Percentiles rank a stretch among this genome's conserved stretches.
phyloP scores from a whole-genome alignment of 23 red algal genomes.

The Gracilaria domingensis region DNA sequence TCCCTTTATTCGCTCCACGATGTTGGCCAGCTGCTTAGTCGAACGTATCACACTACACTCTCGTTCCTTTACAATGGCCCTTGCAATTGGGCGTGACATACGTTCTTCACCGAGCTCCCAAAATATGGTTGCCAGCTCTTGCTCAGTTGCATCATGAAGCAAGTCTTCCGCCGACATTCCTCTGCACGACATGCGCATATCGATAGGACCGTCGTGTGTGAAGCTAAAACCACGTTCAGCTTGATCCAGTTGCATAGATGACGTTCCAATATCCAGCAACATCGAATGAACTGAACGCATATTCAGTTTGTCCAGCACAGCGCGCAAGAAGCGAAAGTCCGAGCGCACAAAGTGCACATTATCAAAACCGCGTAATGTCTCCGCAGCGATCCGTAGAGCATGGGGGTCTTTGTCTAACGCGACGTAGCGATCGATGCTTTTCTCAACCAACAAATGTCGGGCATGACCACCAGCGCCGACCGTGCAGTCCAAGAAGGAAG shows the following conservation, averaged over 20 bases:
- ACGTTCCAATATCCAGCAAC: constrained; percentile 88
- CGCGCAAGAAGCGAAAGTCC: constrained; percentile 71
- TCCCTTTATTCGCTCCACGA: constrained; percentile 54
- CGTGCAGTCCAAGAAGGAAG: constrained; percentile 87
- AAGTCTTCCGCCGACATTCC: constrained; percentile 77
- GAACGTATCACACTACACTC: constrained; percentile 6
- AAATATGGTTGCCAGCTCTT: constrained; percentile 73
- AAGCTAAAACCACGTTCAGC: constrained; percentile 81
- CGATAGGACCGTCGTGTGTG: constrained; percentile 86
- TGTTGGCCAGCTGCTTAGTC: constrained; percentile 66
- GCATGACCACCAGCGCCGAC: constrained; percentile 95
- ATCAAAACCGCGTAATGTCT: constrained; percentile 15
- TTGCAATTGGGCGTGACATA: constrained; percentile 61
- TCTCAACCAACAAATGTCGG: constrained; percentile 24
- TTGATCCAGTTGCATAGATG: constrained; percentile 96
- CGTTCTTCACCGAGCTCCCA: constrained; percentile 90
- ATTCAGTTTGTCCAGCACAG: constrained; percentile 14
- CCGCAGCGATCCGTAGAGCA: constrained; percentile 56
- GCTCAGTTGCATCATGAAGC: constrained; percentile 72
- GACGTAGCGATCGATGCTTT: constrained; percentile 69
- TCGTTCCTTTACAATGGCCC: constrained; percentile 58
- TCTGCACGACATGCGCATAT: constrained; percentile 90
- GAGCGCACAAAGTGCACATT: constrained; percentile 72
- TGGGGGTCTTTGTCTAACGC: constrained; percentile 87
- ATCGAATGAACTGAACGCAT: constrained; percentile 59